Base-by-base conservation (phyloP, 331 rosid species). In the Cydonia oblonga region DNA sequence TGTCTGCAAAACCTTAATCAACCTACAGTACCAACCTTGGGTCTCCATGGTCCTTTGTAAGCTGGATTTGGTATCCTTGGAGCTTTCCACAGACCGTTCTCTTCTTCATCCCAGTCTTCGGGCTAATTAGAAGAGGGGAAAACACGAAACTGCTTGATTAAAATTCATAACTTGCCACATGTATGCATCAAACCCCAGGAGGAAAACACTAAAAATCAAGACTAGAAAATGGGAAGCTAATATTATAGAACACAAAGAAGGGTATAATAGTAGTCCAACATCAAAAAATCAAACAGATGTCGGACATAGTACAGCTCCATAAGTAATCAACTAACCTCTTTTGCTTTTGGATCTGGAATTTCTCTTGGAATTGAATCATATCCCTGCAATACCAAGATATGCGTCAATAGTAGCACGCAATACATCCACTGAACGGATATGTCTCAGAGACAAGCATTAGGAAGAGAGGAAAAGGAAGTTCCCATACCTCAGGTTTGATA, bases 21-120 rank as follows among this genome's bases (percentile, higher is more conserved):
- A 69, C 79, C 18, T 70, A 88, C 87, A 88, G 84, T 91, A 74
- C 79, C 16, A 63, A 88, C 96, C 92, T 87, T 91, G 72, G 78
- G 84, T 73, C 75, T 87, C 97, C 96, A 89, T 63, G 96, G 90
- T 78, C 97, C 92, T 84, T 84, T 89, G 74, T 87, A 89, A 51
- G 87, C 90, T 18, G 97, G 96, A 81, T 89, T 91, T 49, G 96
- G 96, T 72, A 91, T 72, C 86, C 81, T 89, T 19, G 97, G 88
- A 42, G 91, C 74, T 74, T 63, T 89, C 97, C 96, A 91, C 61
- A 84, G 26, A 32, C 96, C 96, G 71, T 86, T 83, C 77, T 86
- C 97, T 5, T 89, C 96, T 19, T 89, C 91, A 77, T 91, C 96
- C 97, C 96, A 91, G 46, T 79, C 68, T 8, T 79, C 86, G 46